phyloP scores from a whole-genome alignment of 495 filamentous ascomycete species.

The Sordaria brevicollis region DNA sequence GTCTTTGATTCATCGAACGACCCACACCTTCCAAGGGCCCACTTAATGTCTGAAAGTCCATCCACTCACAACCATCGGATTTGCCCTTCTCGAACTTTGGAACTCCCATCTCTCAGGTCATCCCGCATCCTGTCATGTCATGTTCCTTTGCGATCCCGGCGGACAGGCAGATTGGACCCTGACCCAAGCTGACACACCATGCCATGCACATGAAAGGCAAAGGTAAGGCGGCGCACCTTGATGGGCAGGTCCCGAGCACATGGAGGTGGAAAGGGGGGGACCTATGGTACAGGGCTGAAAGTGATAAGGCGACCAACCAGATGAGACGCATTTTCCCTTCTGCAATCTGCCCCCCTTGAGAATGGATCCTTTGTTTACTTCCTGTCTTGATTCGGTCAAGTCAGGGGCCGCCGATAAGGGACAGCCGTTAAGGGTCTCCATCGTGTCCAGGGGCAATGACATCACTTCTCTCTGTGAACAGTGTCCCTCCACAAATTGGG shows the following conservation, averaged over 20 bases:
- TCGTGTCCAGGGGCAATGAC: not conserved
- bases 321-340: not conserved
- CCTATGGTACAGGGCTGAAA: too few species aligned
- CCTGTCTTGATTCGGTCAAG: not conserved
- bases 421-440: not conserved
- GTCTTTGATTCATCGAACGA: not conserved
- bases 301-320: not conserved
- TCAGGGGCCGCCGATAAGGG: not conserved
- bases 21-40: not conserved
- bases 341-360: not conserved
- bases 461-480: not conserved
- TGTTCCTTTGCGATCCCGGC: too few species aligned
- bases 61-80: not conserved
- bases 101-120: not conserved
- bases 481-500: not conserved
- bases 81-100: not conserved
- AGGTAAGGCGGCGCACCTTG: not conserved
- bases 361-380: not conserved
- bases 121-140: not conserved
- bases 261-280: not conserved
- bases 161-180: not conserved
- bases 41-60: not conserved
- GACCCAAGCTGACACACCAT: not conserved
- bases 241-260: not conserved
- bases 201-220: not conserved